Percentiles rank a stretch among this genome's conserved stretches.
Conservation (phyloP, 768 basidiomycete species). For the Hypsizygus marmoreus region DNA sequence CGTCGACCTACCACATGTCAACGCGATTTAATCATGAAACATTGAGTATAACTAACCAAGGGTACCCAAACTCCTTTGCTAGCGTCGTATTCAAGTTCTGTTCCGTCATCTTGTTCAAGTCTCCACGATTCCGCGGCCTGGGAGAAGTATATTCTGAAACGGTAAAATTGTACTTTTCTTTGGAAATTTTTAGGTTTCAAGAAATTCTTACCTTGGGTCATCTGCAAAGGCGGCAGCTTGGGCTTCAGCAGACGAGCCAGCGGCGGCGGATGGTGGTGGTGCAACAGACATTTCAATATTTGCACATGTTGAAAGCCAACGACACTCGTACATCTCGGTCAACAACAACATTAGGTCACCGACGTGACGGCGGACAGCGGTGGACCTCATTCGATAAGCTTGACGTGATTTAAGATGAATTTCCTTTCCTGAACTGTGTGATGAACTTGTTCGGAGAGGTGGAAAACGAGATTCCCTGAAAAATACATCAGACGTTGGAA, state of each 20-base stretch:
- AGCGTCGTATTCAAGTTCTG: constrained; percentile 88
- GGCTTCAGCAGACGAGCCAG: constrained; percentile 54
- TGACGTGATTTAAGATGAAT: too few relatives aligned
- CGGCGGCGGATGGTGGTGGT: constrained; percentile 50
- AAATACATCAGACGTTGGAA: too few relatives aligned
- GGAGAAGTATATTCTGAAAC: constrained; percentile 71
- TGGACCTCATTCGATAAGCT: too few relatives aligned
- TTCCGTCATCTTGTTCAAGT: constrained; percentile 86
- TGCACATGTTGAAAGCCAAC: constrained; percentile 39
- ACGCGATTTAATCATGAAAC: constrained; percentile 1
- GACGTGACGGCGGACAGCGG: too few relatives aligned
- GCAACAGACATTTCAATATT: constrained; percentile 47
- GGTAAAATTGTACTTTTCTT: constrained; percentile 21
- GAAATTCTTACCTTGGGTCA: constrained; percentile 62
- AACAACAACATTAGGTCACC: neutral
- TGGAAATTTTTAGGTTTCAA: constrained; percentile 7
- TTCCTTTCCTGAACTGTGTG: too few relatives aligned
- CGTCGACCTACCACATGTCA: constrained; percentile 64
- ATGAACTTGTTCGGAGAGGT: too few relatives aligned
- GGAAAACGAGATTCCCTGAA: too few relatives aligned
- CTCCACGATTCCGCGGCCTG: constrained; percentile 78
- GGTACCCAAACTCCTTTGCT: constrained; percentile 80
- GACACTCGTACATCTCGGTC: constrained; percentile 1
- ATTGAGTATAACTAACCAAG: constrained; percentile 56
- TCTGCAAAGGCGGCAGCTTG: constrained; percentile 72